Conservation (phyloP, 2,329 filamentous ascomycete species). For the Colletotrichum echinochloae region DNA sequence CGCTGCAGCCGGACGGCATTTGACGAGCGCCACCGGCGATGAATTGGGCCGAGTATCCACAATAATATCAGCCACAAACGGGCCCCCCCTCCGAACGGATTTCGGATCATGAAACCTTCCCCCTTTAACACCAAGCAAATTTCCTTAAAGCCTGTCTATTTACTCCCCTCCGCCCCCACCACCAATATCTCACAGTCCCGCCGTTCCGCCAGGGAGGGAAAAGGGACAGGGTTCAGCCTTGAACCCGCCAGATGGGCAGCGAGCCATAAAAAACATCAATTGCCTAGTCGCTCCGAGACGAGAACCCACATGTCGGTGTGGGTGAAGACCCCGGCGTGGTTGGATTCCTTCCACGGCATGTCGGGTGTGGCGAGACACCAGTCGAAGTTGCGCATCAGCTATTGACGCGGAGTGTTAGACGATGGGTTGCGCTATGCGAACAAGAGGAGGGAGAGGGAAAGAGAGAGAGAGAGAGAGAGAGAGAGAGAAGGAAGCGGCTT, state of each 20-base stretch:
- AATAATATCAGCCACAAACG: not conserved
- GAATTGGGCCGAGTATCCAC: not conserved
- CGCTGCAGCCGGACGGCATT: not conserved
- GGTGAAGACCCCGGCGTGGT: conserved; percentile 31
- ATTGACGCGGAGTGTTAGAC: not conserved
- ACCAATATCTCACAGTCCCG: not conserved
- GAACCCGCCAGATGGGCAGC: not conserved
- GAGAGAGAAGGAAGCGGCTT: not conserved
- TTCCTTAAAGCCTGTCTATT: not conserved
- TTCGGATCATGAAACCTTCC: not conserved
- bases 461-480: too few relatives aligned
- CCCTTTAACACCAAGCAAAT: not conserved
- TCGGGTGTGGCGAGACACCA: conserved; percentile 40
- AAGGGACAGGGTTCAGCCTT: not conserved
- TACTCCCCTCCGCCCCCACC: not conserved
- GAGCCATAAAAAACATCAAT: not conserved
- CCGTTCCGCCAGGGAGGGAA: not conserved
- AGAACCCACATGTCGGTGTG: conserved; percentile 40
- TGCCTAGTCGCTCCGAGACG: conserved; percentile 22
- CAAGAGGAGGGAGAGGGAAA: too few relatives aligned
- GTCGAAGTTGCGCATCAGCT: conserved; percentile 41
- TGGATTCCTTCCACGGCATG: conserved; percentile 35
- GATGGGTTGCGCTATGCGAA: too few relatives aligned
- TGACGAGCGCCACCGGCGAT: not conserved
- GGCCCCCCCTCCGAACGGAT: not conserved